A percentile compares a stretch with the other conserved stretches of the same genome.
These are phyloP conservation scores for Ceriops tagal DNA, from an alignment of 345 rosid genomes.

Conservation along the genomic window DNA sequence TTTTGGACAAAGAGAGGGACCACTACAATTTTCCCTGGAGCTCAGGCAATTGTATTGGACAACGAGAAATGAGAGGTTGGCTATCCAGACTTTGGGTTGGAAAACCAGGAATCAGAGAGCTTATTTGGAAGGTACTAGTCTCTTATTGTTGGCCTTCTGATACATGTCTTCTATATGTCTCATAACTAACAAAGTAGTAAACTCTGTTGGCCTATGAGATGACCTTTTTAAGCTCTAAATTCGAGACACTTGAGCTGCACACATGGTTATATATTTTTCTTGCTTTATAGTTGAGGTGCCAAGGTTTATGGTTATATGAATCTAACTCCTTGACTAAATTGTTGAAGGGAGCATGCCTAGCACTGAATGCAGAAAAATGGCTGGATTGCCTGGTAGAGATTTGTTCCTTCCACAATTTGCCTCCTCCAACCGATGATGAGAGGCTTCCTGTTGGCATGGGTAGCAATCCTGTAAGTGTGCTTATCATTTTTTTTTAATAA, in stretches of 20 bases:
- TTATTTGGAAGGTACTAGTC: conserved; percentile 75
- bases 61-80: conserved; percentile 96
- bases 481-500: conserved; percentile 4
- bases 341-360: conserved; percentile 84
- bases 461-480: conserved; percentile 83
- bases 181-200: conserved; percentile 2
- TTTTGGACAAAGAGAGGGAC: conserved; percentile 80
- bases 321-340: conserved; percentile 11
- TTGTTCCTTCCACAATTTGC: conserved; percentile 63
- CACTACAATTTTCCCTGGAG: conserved; percentile 89
- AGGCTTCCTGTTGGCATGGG: conserved; percentile 94
- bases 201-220: not conserved
- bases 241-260: not conserved
- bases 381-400: conserved; percentile 61
- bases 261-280: conserved; percentile 4
- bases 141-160: conserved; percentile 9
- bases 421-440: conserved; percentile 56
- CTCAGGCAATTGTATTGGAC: conserved; percentile 81
- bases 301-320: not conserved
- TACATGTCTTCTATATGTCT: not conserved
- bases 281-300: conserved; percentile 1
- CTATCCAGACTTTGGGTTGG: conserved; percentile 71
- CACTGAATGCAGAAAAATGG: conserved; percentile 89
- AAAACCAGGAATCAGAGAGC: conserved; percentile 72
- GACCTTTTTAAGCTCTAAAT: not conserved